Conservation (phyloP, 345 rosid genomes). For the Acer campestre region DNA sequence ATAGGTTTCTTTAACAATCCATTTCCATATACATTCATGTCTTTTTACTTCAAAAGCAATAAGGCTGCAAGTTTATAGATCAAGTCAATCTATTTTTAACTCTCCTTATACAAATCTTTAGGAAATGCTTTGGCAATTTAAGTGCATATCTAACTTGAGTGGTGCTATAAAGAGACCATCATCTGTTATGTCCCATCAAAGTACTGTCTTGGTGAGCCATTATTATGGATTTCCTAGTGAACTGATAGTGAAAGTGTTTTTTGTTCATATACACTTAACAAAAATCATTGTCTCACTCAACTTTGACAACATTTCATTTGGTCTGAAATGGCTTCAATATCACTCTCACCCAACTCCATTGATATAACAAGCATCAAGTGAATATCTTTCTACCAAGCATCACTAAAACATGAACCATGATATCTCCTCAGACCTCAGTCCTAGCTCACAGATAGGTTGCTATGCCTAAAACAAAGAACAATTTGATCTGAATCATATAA, state of each 20-base stretch:
- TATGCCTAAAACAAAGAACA: not conserved
- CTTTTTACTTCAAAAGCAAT: slow-evolving; percentile 10
- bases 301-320: not conserved
- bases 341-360: too few species aligned
- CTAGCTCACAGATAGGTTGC: not conserved
- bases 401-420: not conserved
- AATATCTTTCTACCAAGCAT: too few species aligned
- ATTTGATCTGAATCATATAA: slow-evolving; percentile 9
- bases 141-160: not conserved
- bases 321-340: not conserved
- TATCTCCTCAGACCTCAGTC: not conserved
- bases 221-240: not conserved
- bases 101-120: not conserved
- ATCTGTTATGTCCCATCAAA: not conserved
- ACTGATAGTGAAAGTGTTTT: not conserved
- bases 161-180: not conserved
- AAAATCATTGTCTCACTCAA: not conserved
- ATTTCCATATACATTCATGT: not conserved
- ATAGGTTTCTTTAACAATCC: not conserved
- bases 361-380: too few species aligned
- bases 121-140: slow-evolving; percentile 1
- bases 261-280: not conserved
- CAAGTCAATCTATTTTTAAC: not conserved
- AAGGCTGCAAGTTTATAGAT: slow-evolving; percentile 2
- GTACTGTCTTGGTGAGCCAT: not conserved